Base-by-base conservation (phyloP, 164 flowering plant genomes). In the Nymphaea colorata region DNA sequence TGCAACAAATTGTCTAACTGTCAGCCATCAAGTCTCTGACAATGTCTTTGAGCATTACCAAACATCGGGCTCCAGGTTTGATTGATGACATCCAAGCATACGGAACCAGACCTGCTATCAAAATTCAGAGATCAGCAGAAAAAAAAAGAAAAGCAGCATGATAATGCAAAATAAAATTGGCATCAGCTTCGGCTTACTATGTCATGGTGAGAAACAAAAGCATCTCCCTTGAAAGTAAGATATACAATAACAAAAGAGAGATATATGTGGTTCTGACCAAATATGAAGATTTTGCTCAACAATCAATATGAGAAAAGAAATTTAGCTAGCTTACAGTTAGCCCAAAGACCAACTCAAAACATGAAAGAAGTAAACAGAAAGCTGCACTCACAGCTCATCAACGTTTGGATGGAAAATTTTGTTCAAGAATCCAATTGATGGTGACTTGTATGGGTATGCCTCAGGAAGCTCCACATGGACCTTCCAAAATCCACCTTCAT, bases 41-140 rank as follows among this genome's bases (percentile, higher is more conserved):
- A 55, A 15, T 41, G 4, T 6, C 42, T 43, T 11, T 14, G 41
- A 2, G 6, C 41, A 63, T 15, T 83, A 91, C 98, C 97, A 77
- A 89, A 94, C 97, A 94, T 91, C 66, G 98, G 97, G 79, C 98
- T 94, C 96, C 96, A 91, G 51, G 96, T 81, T 79, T 94, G 96
- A 73, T 91, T 91, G 69, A 94, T 94, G 43, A 94, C 98, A 77
- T 94, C 97, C 88, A 94, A 84, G 86, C 98, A 94, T 41, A 91
- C 93, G 66, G 98, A 89, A 68, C 98, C 98, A 64, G 97, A 94
- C 76, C 98, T 94, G 89, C 78, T 71, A 71, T 64, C 57, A 51
- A 51, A 51, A 51, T 15, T 51, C 14, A 51, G 57, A 8, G 12
- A 51, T 51, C 14, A 51, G 57, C 36, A 25, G 36, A 25, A 25